Percentiles rank a stretch among this genome's conserved stretches.
Conservation (phyloP, 148 eudicot genomes). For the Spergularia bocconei region DNA sequence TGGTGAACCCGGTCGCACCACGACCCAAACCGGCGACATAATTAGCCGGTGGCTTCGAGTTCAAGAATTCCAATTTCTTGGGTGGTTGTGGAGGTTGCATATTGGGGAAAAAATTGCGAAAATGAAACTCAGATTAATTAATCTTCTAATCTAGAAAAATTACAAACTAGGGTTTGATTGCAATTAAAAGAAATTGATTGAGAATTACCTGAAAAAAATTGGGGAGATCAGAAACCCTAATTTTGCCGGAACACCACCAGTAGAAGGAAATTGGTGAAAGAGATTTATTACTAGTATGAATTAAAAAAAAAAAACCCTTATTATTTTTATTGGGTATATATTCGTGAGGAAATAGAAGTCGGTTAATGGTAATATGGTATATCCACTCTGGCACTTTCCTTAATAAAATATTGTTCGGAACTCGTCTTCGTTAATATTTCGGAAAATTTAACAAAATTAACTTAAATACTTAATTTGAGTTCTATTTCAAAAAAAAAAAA, state of each 20-base stretch:
- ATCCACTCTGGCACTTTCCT: too few relatives aligned
- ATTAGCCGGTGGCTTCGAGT: conserved; percentile 73
- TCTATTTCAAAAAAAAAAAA: too few relatives aligned
- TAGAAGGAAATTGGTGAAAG: neutral
- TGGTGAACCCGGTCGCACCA: conserved; percentile 96
- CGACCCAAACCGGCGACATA: conserved; percentile 97
- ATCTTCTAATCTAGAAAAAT: neutral
- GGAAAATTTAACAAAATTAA: too few relatives aligned
- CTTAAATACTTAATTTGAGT: too few relatives aligned
- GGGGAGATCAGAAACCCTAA: neutral
- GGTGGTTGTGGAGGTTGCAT: conserved; percentile 79
- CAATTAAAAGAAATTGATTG: neutral
- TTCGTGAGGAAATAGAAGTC: too few relatives aligned
- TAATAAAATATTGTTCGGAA: too few relatives aligned
- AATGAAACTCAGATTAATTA: neutral
- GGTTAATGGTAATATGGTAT: too few relatives aligned
- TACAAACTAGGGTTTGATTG: neutral
- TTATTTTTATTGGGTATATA: too few relatives aligned
- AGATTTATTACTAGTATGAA: too few relatives aligned
- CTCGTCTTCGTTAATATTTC: too few relatives aligned
- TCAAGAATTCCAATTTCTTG: conserved; percentile 58
- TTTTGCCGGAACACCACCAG: neutral
- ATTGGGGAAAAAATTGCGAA: conserved; percentile 2
- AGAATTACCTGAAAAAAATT: conserved; percentile 11
- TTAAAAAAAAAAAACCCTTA: too few relatives aligned